Conservation (phyloP, 2,329 filamentous ascomycete species). For the Pezicula carpinea region DNA sequence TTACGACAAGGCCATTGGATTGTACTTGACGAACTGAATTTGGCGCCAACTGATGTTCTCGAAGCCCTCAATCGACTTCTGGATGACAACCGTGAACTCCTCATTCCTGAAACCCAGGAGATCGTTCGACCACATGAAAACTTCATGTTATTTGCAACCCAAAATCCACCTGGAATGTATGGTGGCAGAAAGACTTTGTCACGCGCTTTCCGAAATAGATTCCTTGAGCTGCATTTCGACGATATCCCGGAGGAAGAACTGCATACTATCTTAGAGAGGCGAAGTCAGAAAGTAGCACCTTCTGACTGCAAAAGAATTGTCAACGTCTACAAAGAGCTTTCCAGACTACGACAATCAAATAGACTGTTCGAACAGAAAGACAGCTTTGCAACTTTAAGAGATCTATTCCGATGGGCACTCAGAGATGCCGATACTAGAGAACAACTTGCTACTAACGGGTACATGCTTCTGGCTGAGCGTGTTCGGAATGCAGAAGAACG, state of each 20-base stretch:
- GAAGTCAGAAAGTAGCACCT: constrained; percentile 80
- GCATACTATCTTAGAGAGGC: constrained; percentile 82
- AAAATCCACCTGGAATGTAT: constrained; percentile 94
- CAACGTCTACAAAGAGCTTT: constrained; percentile 88
- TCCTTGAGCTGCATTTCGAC: constrained; percentile 94
- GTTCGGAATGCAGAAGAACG: constrained; percentile 90
- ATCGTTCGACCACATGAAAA: constrained; percentile 86
- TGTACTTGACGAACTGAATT: constrained; percentile 92
- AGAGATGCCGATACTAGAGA: constrained; percentile 80
- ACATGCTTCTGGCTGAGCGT: constrained; percentile 92
- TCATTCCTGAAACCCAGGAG: constrained; percentile 96
- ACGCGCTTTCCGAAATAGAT: constrained; percentile 91
- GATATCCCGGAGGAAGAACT: constrained; percentile 96
- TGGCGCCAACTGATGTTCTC: constrained; percentile 94
- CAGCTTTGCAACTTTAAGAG: constrained; percentile 91
- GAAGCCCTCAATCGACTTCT: constrained; percentile 93
- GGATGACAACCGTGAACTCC: constrained; percentile 91
- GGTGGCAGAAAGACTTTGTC: constrained; percentile 92
- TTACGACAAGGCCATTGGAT: constrained; percentile 95
- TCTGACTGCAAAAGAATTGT: constrained; percentile 92
- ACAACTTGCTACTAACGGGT: constrained; percentile 86
- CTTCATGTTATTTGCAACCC: constrained; percentile 97
- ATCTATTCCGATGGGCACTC: constrained; percentile 92
- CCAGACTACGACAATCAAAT: constrained; percentile 81
- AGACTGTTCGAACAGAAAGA: constrained; percentile 95